Percentiles rank a stretch among this genome's conserved stretches.
Evolutionary conservation across 805 yeast species (phyloP).

Genomic region (Zygotorulaspora florentina): DNA sequence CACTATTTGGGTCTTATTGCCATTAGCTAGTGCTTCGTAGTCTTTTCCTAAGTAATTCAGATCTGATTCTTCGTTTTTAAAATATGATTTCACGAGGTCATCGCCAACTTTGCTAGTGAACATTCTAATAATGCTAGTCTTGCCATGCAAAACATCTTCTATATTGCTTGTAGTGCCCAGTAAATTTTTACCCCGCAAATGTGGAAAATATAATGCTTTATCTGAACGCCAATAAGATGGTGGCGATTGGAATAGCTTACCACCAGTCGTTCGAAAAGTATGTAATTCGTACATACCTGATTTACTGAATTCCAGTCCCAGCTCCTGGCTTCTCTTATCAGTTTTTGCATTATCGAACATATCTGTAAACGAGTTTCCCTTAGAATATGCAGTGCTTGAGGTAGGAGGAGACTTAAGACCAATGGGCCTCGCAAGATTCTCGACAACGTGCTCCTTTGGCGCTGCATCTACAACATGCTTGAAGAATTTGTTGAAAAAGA

Average conservation of each 20-base stretch:
- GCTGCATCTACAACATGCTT: slow-evolving; percentile 37
- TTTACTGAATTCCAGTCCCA: slow-evolving; percentile 60
- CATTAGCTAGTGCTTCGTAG: slow-evolving; percentile 8
- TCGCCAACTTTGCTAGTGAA: slow-evolving; percentile 54
- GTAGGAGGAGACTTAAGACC: slow-evolving; percentile 42
- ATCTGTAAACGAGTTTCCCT: slow-evolving; percentile 44
- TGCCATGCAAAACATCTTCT: slow-evolving; percentile 30
- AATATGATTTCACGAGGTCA: slow-evolving; percentile 57
- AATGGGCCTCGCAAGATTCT: slow-evolving; percentile 42
- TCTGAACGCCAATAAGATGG: slow-evolving; percentile 69
- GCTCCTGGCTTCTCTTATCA: slow-evolving; percentile 44
- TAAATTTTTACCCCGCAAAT: slow-evolving; percentile 57
- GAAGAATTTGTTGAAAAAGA: slow-evolving; percentile 33
- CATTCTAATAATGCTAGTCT: slow-evolving; percentile 29
- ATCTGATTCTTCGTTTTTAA: slow-evolving; percentile 38
- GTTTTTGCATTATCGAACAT: slow-evolving; percentile 48
- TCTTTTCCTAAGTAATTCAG: slow-evolving; percentile 16
- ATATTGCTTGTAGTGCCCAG: slow-evolving; percentile 30
- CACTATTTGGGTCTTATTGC: slow-evolving; percentile 52
- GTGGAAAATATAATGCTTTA: slow-evolving; percentile 77
- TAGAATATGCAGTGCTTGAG: slow-evolving; percentile 32
- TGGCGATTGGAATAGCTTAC: slow-evolving; percentile 82
- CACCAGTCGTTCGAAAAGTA: slow-evolving; percentile 66
- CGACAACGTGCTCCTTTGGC: slow-evolving; percentile 36
- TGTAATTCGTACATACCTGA: slow-evolving; percentile 66